Evolutionary conservation across 2,329 filamentous ascomycete genomes (phyloP).

Genomic region (Pyricularia grisea): DNA sequence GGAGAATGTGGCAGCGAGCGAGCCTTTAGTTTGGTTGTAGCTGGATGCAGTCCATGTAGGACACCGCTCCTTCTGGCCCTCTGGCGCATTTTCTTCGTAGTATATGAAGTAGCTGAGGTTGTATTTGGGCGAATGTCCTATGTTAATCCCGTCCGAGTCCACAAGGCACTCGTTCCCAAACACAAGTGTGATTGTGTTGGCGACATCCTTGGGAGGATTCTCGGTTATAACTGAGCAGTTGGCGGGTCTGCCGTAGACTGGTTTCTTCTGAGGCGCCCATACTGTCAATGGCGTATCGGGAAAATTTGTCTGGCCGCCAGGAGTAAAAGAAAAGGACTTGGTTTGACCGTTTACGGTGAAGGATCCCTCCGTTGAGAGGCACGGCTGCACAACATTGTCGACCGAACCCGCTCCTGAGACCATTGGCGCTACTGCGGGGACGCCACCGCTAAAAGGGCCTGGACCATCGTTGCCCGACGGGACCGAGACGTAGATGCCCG

Average conservation of each 20-base stretch:
- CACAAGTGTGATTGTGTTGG: neutral
- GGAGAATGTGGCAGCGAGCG: conserved; percentile 15
- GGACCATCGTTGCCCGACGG: conserved; percentile 34
- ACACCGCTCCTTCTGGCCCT: neutral
- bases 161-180: neutral
- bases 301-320: neutral
- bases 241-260: no score
- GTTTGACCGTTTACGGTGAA: no score
- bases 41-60: conserved; percentile 13
- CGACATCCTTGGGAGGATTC: neutral
- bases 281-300: neutral
- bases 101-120: neutral
- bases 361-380: neutral
- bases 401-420: neutral
- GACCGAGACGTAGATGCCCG: conserved; percentile 28
- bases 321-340: neutral
- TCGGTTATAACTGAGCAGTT: neutral
- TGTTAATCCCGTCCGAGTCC: neutral
- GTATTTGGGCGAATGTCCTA: neutral
- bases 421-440: neutral
- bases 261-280: neutral
- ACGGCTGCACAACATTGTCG: neutral
- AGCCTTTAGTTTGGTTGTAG: conserved; percentile 24
- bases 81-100: neutral
- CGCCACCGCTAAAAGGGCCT: conserved; percentile 9